phyloP scores from a whole-genome alignment of 164 flowering plant genomes.

The Vitis amurensis region DNA sequence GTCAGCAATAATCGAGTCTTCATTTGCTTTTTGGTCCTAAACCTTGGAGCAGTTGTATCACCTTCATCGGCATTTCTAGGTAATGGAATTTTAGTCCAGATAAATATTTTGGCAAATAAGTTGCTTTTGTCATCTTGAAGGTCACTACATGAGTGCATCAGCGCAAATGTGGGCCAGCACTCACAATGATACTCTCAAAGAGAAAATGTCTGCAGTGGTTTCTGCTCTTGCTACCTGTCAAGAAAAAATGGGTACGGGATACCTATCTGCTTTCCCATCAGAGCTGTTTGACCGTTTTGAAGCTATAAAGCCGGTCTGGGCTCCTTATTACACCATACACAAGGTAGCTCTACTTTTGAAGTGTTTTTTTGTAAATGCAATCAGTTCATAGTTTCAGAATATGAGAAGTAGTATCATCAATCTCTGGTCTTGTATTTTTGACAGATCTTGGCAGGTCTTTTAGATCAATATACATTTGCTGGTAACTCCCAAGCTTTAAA shows the following conservation, averaged over 20 bases:
- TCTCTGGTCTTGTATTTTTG: too few relatives aligned
- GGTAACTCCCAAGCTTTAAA: slow-evolving; percentile 63
- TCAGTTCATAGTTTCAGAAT: too few relatives aligned
- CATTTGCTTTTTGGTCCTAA: not conserved
- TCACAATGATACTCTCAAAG: slow-evolving; percentile 53
- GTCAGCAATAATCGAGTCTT: too few relatives aligned
- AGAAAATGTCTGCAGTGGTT: slow-evolving; percentile 70
- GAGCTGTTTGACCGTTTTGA: slow-evolving; percentile 84
- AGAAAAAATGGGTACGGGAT: slow-evolving; percentile 71
- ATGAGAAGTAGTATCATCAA: too few relatives aligned
- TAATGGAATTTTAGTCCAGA: not conserved
- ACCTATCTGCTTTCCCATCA: slow-evolving; percentile 91
- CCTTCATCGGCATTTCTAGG: not conserved
- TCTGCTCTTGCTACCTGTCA: slow-evolving; percentile 72
- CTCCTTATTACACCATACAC: slow-evolving; percentile 97
- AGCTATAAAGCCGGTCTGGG: slow-evolving; percentile 84
- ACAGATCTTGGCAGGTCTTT: slow-evolving; percentile 89
- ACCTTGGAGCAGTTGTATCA: not conserved
- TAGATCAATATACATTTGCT: slow-evolving; percentile 81
- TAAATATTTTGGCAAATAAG: not conserved
- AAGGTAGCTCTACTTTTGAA: slow-evolving; percentile 46
- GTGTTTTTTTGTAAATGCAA: too few relatives aligned
- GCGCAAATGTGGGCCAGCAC: slow-evolving; percentile 97
- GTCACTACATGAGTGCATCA: slow-evolving; percentile 90
- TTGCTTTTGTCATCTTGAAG: slow-evolving; percentile 35